Evolutionary conservation across 2,329 filamentous ascomycete genomes (phyloP).

Genomic region (Neonectria punicea): DNA sequence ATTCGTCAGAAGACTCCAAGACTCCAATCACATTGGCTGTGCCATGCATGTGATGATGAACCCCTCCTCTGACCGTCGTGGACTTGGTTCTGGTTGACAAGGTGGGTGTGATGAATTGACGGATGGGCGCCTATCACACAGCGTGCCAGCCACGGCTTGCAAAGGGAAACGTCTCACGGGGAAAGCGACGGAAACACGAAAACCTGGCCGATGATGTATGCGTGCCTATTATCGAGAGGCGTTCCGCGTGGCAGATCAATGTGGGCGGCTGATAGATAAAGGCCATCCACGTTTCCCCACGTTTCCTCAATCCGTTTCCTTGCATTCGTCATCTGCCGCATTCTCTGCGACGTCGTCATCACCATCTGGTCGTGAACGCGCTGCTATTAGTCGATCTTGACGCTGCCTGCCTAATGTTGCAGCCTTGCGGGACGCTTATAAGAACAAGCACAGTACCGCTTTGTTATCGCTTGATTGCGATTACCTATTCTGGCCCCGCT

Average conservation of each 20-base stretch:
- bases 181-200: conserved; percentile 35
- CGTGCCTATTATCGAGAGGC: conserved; percentile 28
- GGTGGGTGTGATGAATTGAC: conserved; percentile 19
- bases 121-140: conserved; percentile 37
- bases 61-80: conserved; percentile 21
- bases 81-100: conserved; percentile 27
- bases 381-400: not conserved
- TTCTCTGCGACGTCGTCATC: conserved; percentile 11
- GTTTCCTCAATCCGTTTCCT: not conserved
- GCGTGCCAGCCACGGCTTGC: conserved; percentile 34
- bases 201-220: conserved; percentile 35
- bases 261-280: conserved; percentile 9
- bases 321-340: conserved; percentile 1
- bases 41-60: conserved; percentile 22
- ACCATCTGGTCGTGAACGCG: not conserved
- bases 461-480: conserved; percentile 23
- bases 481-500: conserved; percentile 36
- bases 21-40: conserved; percentile 10
- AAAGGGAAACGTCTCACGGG: conserved; percentile 27
- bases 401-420: conserved; percentile 10
- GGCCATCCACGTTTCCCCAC: conserved; percentile 13
- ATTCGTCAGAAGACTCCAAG: conserved; percentile 15
- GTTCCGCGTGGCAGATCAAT: conserved; percentile 4
- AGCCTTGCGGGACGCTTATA: conserved; percentile 26
- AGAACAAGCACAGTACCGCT: conserved; percentile 29